Base-by-base conservation (phyloP, 164 flowering plant species). In the Protea cynaroides region DNA sequence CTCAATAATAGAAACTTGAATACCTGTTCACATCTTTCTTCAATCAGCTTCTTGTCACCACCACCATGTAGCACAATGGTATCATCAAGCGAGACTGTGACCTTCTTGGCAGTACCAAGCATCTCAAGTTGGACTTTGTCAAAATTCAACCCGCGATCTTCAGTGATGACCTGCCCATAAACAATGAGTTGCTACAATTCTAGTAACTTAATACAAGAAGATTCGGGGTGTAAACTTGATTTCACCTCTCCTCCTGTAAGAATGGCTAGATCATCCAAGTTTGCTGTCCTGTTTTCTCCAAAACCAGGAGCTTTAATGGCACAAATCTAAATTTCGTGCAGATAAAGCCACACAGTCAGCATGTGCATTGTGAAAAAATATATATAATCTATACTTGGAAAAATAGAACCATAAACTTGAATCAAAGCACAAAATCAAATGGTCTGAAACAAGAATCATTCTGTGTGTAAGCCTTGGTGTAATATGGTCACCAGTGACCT, bases 271-370 rank as follows among this genome's bases (percentile, higher is more conserved):
- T 91, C 97, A 56, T 86, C 88, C 59, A 91, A 72, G 72, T 81
- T 85, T 29, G 88, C 89, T 73, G 78, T 81, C 75, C 91, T 85
- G 65, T 75, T 91, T 34, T 91, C 95, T 62, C 97, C 97, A 82
- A 91, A 91, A 64, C 97, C 93, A 70, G 97, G 97, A 78, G 97
- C 82, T 74, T 91, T 91, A 37, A 91, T 76, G 58, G 97, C 95
- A 82, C 93, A 88, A 43, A 88, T 91, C 92, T 90, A 64, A 52
- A 65, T 14, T 47, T 24, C 65, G 37, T 25, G 61, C 17, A 65
- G 56, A 74, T n/a, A 71, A 54, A 37, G 8, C 58, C 47, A 7
- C 21, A 29, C 17, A n/a, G 4, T 2, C 8, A 15, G 5, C n/a
- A 47, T 21, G 0, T 38, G 51, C 3, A 22, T 49, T 15, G 18